Conservation (phyloP, 805 yeast genomes). For the Starmerella vaccinii region DNA sequence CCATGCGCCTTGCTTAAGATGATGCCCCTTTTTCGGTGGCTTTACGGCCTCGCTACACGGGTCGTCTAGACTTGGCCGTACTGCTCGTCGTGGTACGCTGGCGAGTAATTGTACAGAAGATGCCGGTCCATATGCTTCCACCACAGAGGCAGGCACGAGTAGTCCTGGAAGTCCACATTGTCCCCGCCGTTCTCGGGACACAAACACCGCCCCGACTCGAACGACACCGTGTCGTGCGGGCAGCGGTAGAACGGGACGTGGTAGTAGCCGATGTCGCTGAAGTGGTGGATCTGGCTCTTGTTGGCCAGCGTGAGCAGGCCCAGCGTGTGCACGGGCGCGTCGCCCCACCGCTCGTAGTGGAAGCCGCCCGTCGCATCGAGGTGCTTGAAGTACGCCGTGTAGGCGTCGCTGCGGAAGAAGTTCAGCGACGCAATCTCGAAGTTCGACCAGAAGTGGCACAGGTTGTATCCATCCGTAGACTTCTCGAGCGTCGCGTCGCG, state of each 20-base stretch:
- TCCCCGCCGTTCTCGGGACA: conserved; percentile 29
- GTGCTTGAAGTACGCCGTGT: conserved; percentile 53
- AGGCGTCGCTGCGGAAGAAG: conserved; percentile 63
- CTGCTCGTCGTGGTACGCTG: conserved; percentile 4
- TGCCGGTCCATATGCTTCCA: conserved; percentile 31
- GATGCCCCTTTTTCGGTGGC: too few relatives aligned
- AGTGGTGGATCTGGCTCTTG: conserved; percentile 56
- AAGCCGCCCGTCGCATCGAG: conserved; percentile 69
- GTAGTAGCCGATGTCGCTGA: conserved; percentile 70
- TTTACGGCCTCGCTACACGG: too few relatives aligned
- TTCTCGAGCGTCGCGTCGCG: background rate
- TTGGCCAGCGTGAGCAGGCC: conserved; percentile 54
- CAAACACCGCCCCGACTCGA: conserved; percentile 30
- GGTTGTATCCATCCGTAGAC: conserved; percentile 51
- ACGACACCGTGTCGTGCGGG: conserved; percentile 32
- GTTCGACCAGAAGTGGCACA: conserved; percentile 82
- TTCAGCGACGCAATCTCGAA: conserved; percentile 71
- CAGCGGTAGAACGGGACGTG: conserved; percentile 54
- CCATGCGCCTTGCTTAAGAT: too few relatives aligned
- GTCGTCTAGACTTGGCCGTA: background rate
- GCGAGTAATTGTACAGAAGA: conserved; percentile 26
- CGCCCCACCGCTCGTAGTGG: conserved; percentile 93
- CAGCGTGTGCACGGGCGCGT: conserved; percentile 80
- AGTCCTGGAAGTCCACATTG: conserved; percentile 31
- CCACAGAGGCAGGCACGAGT: conserved; percentile 33